Conservation (phyloP, 352 stramenopile species). For the Pythium aphanidermatum region DNA sequence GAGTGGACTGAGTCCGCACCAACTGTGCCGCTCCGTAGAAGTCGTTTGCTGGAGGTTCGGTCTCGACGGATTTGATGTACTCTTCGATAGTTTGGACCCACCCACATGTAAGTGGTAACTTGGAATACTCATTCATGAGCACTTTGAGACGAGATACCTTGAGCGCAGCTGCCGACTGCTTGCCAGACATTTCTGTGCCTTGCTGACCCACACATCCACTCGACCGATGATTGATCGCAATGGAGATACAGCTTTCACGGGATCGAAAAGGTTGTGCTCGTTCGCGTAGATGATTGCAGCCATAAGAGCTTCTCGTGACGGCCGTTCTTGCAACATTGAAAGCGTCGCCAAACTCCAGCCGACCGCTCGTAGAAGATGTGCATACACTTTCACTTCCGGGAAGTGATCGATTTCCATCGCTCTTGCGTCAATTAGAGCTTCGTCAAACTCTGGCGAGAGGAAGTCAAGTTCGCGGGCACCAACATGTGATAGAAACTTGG, state of each 20-base stretch:
- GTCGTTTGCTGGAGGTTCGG: conserved; percentile 21
- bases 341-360: conserved; percentile 73
- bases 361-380: conserved; percentile 55
- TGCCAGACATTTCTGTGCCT: conserved; percentile 73
- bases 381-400: conserved; percentile 55
- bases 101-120: conserved; percentile 72
- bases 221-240: conserved; percentile 68
- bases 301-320: conserved; percentile 53
- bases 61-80: conserved; percentile 15
- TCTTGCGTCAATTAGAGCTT: conserved; percentile 32
- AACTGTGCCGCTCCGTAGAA: conserved; percentile 28
- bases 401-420: conserved; percentile 65
- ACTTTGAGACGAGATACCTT: conserved; percentile 55
- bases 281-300: conserved; percentile 56
- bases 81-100: conserved; percentile 26
- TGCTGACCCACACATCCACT: conserved; percentile 77
- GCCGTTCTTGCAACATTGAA: conserved; percentile 67
- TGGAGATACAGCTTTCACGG: conserved; percentile 43
- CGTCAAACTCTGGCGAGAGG: conserved; percentile 40
- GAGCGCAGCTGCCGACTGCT: conserved; percentile 50
- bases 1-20: conserved; percentile 22
- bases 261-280: conserved; percentile 59
- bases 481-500: conserved; percentile 13
- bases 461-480: conserved; percentile 22
- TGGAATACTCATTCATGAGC: conserved; percentile 86